phyloP scores from a whole-genome alignment of 1,284 basidiomycete genomes.

The Cryptococcus hybrid region DNA sequence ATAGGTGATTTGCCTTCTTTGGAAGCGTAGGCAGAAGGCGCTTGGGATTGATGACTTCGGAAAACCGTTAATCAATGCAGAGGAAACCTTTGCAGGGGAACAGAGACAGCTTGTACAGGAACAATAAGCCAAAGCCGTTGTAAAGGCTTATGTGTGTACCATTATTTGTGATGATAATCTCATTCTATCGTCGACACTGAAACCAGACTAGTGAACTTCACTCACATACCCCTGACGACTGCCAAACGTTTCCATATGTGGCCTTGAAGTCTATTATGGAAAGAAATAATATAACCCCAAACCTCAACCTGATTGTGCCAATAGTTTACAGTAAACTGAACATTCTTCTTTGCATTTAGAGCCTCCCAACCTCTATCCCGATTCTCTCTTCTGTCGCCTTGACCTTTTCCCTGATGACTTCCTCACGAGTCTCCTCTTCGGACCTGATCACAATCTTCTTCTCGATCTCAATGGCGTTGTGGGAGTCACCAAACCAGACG shows the following conservation, averaged over 20 bases:
- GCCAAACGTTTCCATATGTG: neutral
- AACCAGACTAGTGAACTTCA: too few relatives aligned
- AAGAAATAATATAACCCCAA: too few relatives aligned
- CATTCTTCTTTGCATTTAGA: neutral
- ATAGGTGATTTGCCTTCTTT: constrained; percentile 68
- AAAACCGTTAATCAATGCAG: constrained; percentile 52
- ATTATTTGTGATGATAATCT: too few relatives aligned
- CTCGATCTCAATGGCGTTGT: constrained; percentile 36
- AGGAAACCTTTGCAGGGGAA: too few relatives aligned
- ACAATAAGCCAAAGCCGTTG: too few relatives aligned
- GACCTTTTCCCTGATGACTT: constrained; percentile 16
- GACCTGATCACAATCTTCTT: constrained; percentile 24
- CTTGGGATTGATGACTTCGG: constrained; percentile 94
- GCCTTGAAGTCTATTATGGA: too few relatives aligned
- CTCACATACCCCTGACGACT: too few relatives aligned
- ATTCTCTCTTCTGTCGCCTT: constrained; percentile 17
- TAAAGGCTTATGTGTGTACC: too few relatives aligned
- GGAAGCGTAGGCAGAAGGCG: constrained; percentile 71
- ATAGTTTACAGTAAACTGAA: neutral
- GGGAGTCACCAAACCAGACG: constrained; percentile 31
- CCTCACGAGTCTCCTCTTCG: constrained; percentile 18
- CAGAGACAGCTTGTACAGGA: too few relatives aligned
- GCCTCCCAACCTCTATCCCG: constrained; percentile 4
- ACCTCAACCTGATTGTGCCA: too few relatives aligned
- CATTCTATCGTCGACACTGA: neutral